A percentile compares a stretch with the other conserved stretches of the same genome.
These are phyloP conservation scores for Phytopythium sindhum DNA, from an alignment of 352 stramenopile genomes.

Conservation along the genomic window DNA sequence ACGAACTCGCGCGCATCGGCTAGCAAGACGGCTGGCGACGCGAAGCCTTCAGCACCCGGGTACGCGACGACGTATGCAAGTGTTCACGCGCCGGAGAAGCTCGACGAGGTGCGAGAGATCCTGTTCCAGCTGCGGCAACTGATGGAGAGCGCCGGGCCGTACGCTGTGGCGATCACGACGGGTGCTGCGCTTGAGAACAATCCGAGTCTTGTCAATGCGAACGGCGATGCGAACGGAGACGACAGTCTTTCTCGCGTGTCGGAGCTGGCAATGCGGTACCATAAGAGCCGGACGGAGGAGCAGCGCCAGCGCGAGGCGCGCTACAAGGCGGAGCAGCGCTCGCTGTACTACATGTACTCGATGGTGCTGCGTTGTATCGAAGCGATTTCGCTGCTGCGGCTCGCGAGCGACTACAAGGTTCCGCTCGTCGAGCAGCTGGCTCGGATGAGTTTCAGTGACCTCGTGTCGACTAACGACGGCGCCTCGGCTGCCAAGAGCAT, in stretches of 20 bases:
- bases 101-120: slow-evolving; percentile 77
- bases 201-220: slow-evolving; percentile 33
- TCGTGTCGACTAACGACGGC: slow-evolving; percentile 67
- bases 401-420: slow-evolving; percentile 67
- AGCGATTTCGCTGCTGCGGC: slow-evolving; percentile 65
- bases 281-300: slow-evolving; percentile 69
- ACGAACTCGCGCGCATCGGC: slow-evolving; percentile 14
- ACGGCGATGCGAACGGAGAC: slow-evolving; percentile 35
- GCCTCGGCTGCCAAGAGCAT: slow-evolving; percentile 61
- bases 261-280: slow-evolving; percentile 63
- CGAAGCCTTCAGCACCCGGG: slow-evolving; percentile 23
- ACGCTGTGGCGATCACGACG: slow-evolving; percentile 70
- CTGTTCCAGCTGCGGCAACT: slow-evolving; percentile 80
- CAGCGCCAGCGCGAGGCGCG: slow-evolving; percentile 71
- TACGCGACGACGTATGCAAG: slow-evolving; percentile 31
- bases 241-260: slow-evolving; percentile 53
- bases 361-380: slow-evolving; percentile 78
- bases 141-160: slow-evolving; percentile 74
- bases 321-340: slow-evolving; percentile 80
- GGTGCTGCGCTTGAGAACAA: slow-evolving; percentile 57
- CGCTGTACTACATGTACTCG: slow-evolving; percentile 76
- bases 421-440: slow-evolving; percentile 63
- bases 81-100: slow-evolving; percentile 41
- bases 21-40: slow-evolving; percentile 5
- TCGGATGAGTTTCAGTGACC: slow-evolving; percentile 68